Evolutionary conservation across 768 basidiomycete genomes (phyloP).

Genomic region (Daedaleopsis sinensis): DNA sequence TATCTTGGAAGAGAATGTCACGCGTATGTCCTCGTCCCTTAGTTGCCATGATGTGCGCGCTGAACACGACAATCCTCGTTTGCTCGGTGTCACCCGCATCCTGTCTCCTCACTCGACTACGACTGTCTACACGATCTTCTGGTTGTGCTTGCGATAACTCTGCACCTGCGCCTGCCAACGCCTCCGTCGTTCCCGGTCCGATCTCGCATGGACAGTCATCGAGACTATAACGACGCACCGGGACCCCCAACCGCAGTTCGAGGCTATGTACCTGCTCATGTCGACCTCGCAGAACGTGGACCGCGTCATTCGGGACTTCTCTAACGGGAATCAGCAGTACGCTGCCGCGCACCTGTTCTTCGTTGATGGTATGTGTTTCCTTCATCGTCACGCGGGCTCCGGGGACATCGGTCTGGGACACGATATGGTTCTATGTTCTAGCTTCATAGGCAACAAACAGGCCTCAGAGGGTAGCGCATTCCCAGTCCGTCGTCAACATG

Average conservation of each 20-base stretch:
- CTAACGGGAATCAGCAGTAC: constrained; percentile 66
- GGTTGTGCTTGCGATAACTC: not conserved
- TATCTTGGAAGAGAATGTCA: constrained; percentile 94
- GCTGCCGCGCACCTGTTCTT: constrained; percentile 91
- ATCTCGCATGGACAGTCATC: constrained; percentile 62
- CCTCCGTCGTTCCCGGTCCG: not conserved
- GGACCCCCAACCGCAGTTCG: constrained; percentile 81
- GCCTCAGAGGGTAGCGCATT: too few relatives aligned
- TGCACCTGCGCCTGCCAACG: not conserved
- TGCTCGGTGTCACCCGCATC: not conserved
- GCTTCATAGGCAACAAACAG: too few relatives aligned
- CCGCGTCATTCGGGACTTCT: constrained; percentile 86
- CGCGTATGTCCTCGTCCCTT: constrained; percentile 58
- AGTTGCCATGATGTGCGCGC: not conserved
- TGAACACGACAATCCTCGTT: not conserved
- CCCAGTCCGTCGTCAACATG: too few relatives aligned
- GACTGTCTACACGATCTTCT: not conserved
- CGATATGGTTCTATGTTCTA: too few relatives aligned
- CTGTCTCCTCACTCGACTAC: not conserved
- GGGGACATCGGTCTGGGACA: not conserved
- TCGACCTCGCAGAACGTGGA: constrained; percentile 94
- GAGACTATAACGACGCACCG: constrained; percentile 86
- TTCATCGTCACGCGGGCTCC: not conserved
- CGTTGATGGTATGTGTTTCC: constrained; percentile 68
- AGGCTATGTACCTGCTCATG: constrained; percentile 94